These are phyloP conservation scores for Sporobolomyces pararoseus DNA, from an alignment of 768 basidiomycete genomes.

Conservation along the genomic window DNA sequence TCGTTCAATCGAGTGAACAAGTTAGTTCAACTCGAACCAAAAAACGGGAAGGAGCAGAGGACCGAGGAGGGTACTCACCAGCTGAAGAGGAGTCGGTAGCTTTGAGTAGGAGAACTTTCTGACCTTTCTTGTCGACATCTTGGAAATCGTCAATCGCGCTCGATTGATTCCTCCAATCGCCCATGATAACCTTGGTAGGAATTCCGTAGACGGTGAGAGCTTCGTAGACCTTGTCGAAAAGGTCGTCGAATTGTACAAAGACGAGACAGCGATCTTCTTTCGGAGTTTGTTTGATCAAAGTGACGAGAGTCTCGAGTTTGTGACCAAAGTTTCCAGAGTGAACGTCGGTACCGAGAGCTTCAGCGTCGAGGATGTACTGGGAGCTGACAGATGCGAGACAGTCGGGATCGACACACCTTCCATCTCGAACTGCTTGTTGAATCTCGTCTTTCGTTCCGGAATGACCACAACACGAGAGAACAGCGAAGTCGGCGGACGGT, in stretches of 20 bases:
- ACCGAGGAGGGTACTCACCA: constrained; percentile 63
- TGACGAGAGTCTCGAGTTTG: constrained; percentile 56
- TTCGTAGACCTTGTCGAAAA: constrained; percentile 84
- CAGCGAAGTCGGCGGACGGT: constrained; percentile 54
- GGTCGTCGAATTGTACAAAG: constrained; percentile 93
- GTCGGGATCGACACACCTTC: constrained; percentile 63
- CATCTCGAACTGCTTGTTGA: constrained; percentile 64
- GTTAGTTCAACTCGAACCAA: constrained; percentile 2
- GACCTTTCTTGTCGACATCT: constrained; percentile 63
- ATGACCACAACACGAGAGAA: constrained; percentile 89
- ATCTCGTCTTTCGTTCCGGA: constrained; percentile 76
- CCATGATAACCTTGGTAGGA: constrained; percentile 58
- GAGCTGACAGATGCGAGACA: constrained; percentile 66
- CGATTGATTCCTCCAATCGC: constrained; percentile 67
- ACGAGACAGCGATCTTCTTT: constrained; percentile 77
- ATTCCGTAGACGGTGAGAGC: constrained; percentile 70
- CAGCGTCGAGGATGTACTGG: constrained; percentile 48
- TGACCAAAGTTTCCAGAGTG: constrained; percentile 48
- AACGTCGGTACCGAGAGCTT: constrained; percentile 47
- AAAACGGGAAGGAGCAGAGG: background rate
- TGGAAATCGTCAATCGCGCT: constrained; percentile 84
- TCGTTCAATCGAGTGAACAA: constrained; percentile 22
- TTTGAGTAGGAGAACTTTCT: constrained; percentile 72
- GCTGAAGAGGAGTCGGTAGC: constrained; percentile 95
- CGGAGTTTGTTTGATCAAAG: constrained; percentile 74